Evolutionary conservation across 1,284 basidiomycete genomes (phyloP), one percentile per base, ranked within the genome.

Genomic region (Cutaneotrichosporon dermatis): DNA sequence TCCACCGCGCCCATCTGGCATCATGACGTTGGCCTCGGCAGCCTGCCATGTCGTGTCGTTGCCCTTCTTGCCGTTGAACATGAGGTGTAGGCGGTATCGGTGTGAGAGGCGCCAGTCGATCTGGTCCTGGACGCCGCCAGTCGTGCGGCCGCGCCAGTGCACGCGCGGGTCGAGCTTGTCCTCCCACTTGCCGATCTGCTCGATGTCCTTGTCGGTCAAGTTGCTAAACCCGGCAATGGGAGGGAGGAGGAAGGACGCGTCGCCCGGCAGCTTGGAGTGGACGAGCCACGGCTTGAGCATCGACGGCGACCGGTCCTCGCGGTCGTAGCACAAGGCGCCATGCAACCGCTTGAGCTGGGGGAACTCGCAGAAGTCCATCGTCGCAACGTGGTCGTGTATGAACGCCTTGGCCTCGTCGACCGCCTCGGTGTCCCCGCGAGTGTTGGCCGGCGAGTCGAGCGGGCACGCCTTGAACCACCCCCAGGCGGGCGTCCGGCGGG

Each of bases 281-380:
- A 77, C 76, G 25, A 79, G 58, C 49, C 75, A 67, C 6, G 77
- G 77, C 56, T 74, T 73, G 41, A 79, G 65, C 11, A 66, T 57
- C 0, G 74, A 76, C 37, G 72, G 75, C n/a, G 76, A 76, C 4
- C 77, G 72, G 51, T 70, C 68, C 35, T 70, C 69, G 54, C 72
- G 75, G 61, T 77, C 76, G 48, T 74, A 46, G 13, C 72, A 62
- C 69, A 78, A 70, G 15, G 77, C 75, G 5, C 77, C 77, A 56
- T 79, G 77, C 15, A 79, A 60, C 6, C 69, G 64, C 64, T 77
- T 79, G n/a, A 76, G 64, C 51, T 72, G 73, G 3, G 81, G 80
- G 60, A 79, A 80, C 62, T 77, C 69, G 69, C 82, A 83, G 64
- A 81, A 76, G 64, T 81, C 76, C 79, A 82, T 81, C 1, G 80